phyloP scores from a whole-genome alignment of 495 filamentous ascomycete genomes.

The Hyaloscypha variabilis region DNA sequence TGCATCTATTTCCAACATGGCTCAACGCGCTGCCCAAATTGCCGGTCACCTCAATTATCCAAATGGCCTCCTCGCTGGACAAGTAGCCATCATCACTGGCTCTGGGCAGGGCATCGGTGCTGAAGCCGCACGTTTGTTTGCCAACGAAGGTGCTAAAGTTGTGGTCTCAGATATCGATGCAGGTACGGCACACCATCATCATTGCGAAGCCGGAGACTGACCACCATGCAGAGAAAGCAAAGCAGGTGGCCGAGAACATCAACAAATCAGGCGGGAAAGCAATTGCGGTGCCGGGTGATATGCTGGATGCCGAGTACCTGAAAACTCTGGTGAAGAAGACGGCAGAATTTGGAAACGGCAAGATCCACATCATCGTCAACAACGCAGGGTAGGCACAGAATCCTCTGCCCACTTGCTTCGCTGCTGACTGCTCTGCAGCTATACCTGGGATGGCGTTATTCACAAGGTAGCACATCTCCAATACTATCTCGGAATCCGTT shows the following conservation, averaged over 20 bases:
- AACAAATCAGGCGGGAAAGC: constrained; percentile 64
- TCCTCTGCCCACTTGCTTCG: not conserved
- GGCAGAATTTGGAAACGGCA: constrained; percentile 79
- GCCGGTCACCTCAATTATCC: constrained; percentile 79
- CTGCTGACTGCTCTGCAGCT: constrained; percentile 24
- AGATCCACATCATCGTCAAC: constrained; percentile 87
- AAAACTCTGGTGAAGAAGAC: constrained; percentile 68
- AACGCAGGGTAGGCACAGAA: constrained; percentile 63
- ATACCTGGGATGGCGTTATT: constrained; percentile 89
- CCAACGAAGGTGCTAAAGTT: constrained; percentile 84
- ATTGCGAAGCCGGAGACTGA: constrained; percentile 20
- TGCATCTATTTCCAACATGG: constrained; percentile 39
- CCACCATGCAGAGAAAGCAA: constrained; percentile 57
- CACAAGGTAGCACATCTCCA: constrained; percentile 62
- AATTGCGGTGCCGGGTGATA: constrained; percentile 71
- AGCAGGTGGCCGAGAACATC: constrained; percentile 54
- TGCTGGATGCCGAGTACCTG: constrained; percentile 69
- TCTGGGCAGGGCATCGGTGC: constrained; percentile 89
- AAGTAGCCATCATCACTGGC: constrained; percentile 88
- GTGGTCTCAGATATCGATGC: constrained; percentile 81
- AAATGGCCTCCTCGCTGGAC: constrained; percentile 71
- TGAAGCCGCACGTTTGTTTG: constrained; percentile 78
- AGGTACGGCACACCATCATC: constrained; percentile 44
- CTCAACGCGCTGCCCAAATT: constrained; percentile 66
- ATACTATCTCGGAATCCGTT: constrained; percentile 14